phyloP scores from a whole-genome alignment of 2,329 filamentous ascomycete genomes.

The Thielaviopsis punctulata region DNA sequence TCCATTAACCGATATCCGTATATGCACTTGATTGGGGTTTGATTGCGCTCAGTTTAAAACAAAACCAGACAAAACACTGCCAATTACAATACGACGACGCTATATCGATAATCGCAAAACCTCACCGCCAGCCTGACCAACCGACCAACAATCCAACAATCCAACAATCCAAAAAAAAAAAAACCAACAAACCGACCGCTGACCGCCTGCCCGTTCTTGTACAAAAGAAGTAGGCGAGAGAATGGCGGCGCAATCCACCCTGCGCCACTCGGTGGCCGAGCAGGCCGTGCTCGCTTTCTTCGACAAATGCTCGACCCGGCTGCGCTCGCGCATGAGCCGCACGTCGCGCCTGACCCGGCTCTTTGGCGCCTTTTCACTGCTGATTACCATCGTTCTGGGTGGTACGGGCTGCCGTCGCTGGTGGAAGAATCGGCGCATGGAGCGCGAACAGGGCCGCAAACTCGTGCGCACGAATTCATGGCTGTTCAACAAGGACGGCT shows the following conservation, averaged over 20 bases:
- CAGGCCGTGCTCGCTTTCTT: conserved; percentile 49
- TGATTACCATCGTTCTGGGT: conserved; percentile 60
- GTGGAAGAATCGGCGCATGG: conserved; percentile 56
- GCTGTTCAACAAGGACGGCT: conserved; percentile 83
- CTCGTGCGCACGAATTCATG: conserved; percentile 84
- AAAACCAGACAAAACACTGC: too few species aligned
- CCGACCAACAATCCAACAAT: too few species aligned
- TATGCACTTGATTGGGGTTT: too few species aligned
- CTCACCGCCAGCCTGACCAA: too few species aligned
- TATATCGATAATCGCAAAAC: too few species aligned
- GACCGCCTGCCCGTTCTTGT: neutral
- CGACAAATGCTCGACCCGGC: conserved; percentile 37
- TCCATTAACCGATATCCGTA: too few species aligned
- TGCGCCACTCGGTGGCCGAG: conserved; percentile 47
- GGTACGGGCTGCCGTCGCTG: conserved; percentile 64
- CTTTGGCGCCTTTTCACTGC: conserved; percentile 57
- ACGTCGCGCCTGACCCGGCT: conserved; percentile 58
- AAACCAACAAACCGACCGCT: too few species aligned
- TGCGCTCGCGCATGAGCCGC: conserved; percentile 37
- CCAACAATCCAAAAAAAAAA: too few species aligned
- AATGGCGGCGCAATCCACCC: conserved; percentile 81
- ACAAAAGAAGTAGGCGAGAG: too few species aligned
- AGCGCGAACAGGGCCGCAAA: conserved; percentile 66
- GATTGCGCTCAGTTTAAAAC: neutral
- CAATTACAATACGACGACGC: too few species aligned